Percentiles rank a stretch among this genome's conserved stretches.
phyloP scores from a whole-genome alignment of 495 filamentous ascomycete species.

The Aspergillus wentii region DNA sequence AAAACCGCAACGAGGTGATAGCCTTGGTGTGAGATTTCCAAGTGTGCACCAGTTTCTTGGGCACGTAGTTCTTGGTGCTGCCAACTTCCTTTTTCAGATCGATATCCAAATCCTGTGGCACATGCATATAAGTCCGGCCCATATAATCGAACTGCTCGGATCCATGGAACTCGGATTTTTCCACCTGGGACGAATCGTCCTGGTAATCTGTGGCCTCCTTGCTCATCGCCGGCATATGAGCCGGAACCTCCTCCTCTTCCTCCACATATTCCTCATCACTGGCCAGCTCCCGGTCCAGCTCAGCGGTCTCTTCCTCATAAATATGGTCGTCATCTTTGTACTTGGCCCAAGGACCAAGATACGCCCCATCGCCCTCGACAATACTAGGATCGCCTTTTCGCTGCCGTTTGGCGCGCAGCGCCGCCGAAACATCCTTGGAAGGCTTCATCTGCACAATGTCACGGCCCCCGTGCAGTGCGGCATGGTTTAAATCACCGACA shows the following conservation, averaged over 20 bases:
- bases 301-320: slow-evolving; percentile 53
- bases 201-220: slow-evolving; percentile 59
- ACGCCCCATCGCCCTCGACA: slow-evolving; percentile 79
- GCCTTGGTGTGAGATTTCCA: slow-evolving; percentile 84
- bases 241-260: slow-evolving; percentile 41
- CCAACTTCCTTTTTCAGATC: slow-evolving; percentile 78
- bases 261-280: slow-evolving; percentile 82
- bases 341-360: slow-evolving; percentile 90
- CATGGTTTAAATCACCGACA: slow-evolving; percentile 50
- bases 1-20: slow-evolving; percentile 82
- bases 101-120: slow-evolving; percentile 92
- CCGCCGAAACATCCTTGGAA: slow-evolving; percentile 62
- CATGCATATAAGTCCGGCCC: slow-evolving; percentile 76
- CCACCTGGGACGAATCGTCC: slow-evolving; percentile 49
- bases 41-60: slow-evolving; percentile 87
- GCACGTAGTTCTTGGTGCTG: slow-evolving; percentile 79
- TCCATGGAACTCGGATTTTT: slow-evolving; percentile 88
- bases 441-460: slow-evolving; percentile 56
- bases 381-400: slow-evolving; percentile 77
- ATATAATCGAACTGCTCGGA: slow-evolving; percentile 81
- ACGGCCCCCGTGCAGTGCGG: slow-evolving; percentile 45
- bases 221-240: slow-evolving; percentile 46
- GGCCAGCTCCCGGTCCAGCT: slow-evolving; percentile 55
- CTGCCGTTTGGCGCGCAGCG: slow-evolving; percentile 66
- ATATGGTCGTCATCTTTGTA: slow-evolving; percentile 62